Base-by-base conservation (phyloP, 2,329 filamentous ascomycete species). In the Cladophialophora exuberans region DNA sequence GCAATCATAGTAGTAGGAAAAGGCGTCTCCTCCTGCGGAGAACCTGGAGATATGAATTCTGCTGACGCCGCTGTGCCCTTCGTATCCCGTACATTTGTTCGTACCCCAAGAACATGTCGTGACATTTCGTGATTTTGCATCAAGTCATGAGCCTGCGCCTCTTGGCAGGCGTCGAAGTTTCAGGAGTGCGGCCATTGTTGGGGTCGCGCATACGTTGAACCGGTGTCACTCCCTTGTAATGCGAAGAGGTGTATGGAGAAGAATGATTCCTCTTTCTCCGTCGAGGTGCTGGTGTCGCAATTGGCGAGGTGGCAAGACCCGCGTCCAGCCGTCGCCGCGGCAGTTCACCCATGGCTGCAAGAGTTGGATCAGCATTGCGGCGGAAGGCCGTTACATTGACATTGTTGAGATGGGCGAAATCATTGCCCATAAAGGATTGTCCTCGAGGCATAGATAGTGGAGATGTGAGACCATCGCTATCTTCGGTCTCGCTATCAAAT, bases 331-430 rank as follows among this genome's bases (percentile, higher is more conserved):
- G n/a, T n/a, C 70, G 76, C 71, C 59, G 75, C 71, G 62, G 76
- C 70, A 44, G 70, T 68, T 60, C 76, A 71, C 53, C 75, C 72
- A 22, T 73, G 22, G 60, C 52, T 25, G 56, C 59, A 43, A 76
- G 77, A 70, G 69, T 61, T 77, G 73, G 64, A 78, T 72, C 66
- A 76, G 65, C 56, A 60, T 82, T 81, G 36, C 75, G 78, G 52
- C 88, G 88, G 78, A 94, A 95, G 1, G 89, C 87, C 31, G 88
- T 88, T 30, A 94, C 88, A 11, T 87, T 83, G 53, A 85, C 82
- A 62, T 84, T 82, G 65, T 87, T 84, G 33, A 91, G 83, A 62
- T 57, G 49, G 3, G 58, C 36, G 38, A 58, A 52, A 22, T 54
- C 48, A 33, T 54, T 55, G 36, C 47, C 47, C 15, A 57, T 46